Evolutionary conservation across 345 rosid species (phyloP), one percentile per base, ranked within the genome.

Genomic region (Reutealis trisperma): DNA sequence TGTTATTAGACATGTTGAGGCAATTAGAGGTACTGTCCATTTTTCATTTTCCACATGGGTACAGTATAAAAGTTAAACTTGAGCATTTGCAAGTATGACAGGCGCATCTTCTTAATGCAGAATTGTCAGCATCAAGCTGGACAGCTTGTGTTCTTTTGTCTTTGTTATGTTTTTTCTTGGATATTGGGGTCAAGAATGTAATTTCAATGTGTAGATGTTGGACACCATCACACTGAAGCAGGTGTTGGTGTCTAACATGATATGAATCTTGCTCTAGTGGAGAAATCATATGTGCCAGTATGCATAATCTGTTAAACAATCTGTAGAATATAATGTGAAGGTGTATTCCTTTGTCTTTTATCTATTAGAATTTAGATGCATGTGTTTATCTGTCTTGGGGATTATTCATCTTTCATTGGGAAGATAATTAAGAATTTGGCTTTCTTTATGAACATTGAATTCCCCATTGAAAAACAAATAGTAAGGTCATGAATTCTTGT

Each of bases 1-100:
- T 86, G 79, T 84, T 96, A 70, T 75, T 94, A 32, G 97, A 91
- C 47, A 88, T 91, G 51, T 81, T 96, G 85, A 91, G 97, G 83
- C 97, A 90, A 69, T 83, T 96, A 70, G 99, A 96, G 98, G 99
- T 96, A 88, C 72, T 77, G 14, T 51, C 62, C 60, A 22, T 54
- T 70, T 59, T 63, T 32, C 72, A 24, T 74, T 72, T 70, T 42
- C 34, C 34, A 27, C 45, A 57, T 72, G 68, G 15, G 34, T 37
- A 30, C 57, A 10, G 13, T 63, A 19, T 51, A 27, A 44, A 21
- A 25, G 15, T 59, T 49, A 49, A 62, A 63, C 21, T 44, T 22
- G 44, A 67, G 49, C 63, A 51, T 61, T 21, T 55, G 60, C 59
- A 58, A 69, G 51, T 30, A 63, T 22, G 73, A 77, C 21, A 74